A percentile compares a stretch with the other conserved stretches of the same genome.
phyloP scores from a whole-genome alignment of 106 monocot species.

The Triglochin maritima region DNA sequence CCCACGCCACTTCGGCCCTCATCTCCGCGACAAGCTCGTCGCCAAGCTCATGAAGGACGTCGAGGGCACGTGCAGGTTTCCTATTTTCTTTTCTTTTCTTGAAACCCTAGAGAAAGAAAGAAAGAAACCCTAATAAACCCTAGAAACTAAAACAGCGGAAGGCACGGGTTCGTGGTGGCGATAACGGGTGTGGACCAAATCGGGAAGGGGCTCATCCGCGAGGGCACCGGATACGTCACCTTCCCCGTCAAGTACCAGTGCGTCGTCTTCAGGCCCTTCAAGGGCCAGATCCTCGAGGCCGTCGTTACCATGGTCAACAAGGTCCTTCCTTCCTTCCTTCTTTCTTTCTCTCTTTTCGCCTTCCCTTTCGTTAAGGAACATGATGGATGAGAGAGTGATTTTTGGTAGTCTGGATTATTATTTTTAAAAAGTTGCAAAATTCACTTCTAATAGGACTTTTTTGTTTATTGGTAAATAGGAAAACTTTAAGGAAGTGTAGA shows the following conservation, averaged over 20 bases:
- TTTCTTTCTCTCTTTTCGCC: background rate
- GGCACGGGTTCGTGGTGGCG: constrained; percentile 94
- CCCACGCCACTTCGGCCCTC: constrained; percentile 94
- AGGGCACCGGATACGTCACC: constrained; percentile 95
- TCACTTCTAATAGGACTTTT: too few relatives aligned
- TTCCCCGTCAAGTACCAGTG: constrained; percentile 99
- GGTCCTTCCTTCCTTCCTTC: constrained; percentile 16
- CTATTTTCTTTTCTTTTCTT: background rate
- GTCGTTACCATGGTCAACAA: constrained; percentile 98
- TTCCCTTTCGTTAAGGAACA: background rate
- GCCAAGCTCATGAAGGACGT: constrained; percentile 96
- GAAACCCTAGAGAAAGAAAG: background rate
- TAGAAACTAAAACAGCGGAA: constrained; percentile 31
- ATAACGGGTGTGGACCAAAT: constrained; percentile 85
- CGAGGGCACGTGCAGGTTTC: constrained; percentile 93
- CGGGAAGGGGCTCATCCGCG: constrained; percentile 86
- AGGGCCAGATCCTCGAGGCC: constrained; percentile 89
- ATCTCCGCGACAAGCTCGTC: constrained; percentile 86
- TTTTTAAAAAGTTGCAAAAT: too few relatives aligned
- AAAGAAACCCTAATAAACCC: background rate
- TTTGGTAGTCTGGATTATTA: too few relatives aligned
- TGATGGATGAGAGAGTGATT: background rate
- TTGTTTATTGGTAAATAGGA: too few relatives aligned
- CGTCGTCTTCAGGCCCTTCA: constrained; percentile 92
- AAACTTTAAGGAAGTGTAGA: too few relatives aligned